Evolutionary conservation across 306 rosid genomes (phyloP), one percentile per base, ranked within the genome.

Genomic region (Argentina anserina): DNA sequence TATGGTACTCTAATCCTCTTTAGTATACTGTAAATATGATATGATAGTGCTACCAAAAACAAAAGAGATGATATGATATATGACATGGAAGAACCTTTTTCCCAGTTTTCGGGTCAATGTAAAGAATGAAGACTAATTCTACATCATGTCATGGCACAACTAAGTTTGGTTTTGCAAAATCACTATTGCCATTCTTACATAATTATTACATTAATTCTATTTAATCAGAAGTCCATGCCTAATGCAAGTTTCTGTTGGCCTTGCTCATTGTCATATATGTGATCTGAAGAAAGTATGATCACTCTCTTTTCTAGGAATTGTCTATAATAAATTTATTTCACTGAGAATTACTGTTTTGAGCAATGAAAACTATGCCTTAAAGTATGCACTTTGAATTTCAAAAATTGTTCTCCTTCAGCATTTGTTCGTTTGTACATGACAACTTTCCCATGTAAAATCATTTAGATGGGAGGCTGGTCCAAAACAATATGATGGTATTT

Each of bases 381-480:
- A 15, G 15, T 33, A 59, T 25, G 62, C 18, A 26, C 26, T 56
- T 25, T 55, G 23, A 41, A 14, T 41, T 6, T 43, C 31, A 47
- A 34, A 49, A 18, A 29, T 8, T 41, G 60, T 37, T 69, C 41
- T 45, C 20, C 55, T 46, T 18, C 61, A 15, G 43, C 7, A 34
- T 39, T 71, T 63, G 46, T 37, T 20, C n/a, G 14, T 41, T 2
- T 9, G 43, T 70, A 29, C 65, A 46, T 79, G 75, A 75, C 69
- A 65, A 74, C 47, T 69, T 81, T 70, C 69, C 63, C 55, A 67
- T 60, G 65, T n/a, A n/a, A 76, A 63, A 41, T 18, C 80, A 58
- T 82, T 69, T 85, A 91, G 97, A 73, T 89, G 97, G 96, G 88
- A 87, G 76, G 88, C 92, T 78, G 96, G 97, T 69, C 87, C 88